A percentile compares a stretch with the other conserved stretches of the same genome.
Conservation (phyloP, 257 asterid genomes). For the Nicotiana tabacum region DNA sequence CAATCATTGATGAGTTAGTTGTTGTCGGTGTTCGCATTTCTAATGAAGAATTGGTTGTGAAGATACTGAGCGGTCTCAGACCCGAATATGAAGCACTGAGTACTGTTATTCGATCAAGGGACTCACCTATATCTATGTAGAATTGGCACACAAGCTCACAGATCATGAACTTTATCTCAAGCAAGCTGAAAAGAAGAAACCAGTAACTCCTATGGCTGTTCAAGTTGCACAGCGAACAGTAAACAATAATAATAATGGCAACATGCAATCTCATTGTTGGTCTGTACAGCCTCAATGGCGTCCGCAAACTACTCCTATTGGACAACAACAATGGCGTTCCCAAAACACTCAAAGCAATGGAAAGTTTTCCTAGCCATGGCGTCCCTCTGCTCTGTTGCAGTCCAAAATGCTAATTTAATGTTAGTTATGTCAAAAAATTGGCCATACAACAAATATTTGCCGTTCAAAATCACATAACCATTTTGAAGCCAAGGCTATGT, state of each 20-base stretch:
- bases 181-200: neutral
- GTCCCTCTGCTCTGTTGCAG: neutral
- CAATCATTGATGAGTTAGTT: neutral
- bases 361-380: neutral
- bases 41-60: too few species aligned
- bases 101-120: neutral
- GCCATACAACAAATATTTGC: too few species aligned
- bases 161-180: neutral
- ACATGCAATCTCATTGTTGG: neutral
- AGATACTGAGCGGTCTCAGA: neutral
- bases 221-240: neutral
- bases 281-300: neutral
- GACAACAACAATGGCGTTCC: neutral
- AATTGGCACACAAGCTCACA: too few species aligned
- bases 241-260: neutral
- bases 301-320: neutral
- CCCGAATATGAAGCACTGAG: neutral
- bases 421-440: too few species aligned
- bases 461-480: too few species aligned
- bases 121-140: neutral
- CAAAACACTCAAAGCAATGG: neutral
- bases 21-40: neutral
- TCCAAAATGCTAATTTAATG: too few species aligned
- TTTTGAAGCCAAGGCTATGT: too few species aligned
- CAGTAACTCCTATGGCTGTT: too few species aligned